Evolutionary conservation across 768 basidiomycete genomes (phyloP).

Genomic region (Tylopilus vinaceipallidus): DNA sequence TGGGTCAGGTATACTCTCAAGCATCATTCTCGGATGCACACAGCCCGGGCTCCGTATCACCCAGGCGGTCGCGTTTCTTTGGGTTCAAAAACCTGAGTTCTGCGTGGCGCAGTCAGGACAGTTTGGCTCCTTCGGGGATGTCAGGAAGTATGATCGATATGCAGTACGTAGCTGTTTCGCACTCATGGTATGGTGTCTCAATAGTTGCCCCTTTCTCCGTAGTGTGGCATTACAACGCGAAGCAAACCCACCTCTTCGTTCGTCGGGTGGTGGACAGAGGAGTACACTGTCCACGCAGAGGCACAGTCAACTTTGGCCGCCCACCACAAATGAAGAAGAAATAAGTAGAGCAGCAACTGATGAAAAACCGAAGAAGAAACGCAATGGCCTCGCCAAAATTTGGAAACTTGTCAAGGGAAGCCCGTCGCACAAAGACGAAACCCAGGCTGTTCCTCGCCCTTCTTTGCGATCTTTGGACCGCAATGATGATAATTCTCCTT

Average conservation of each 20-base stretch:
- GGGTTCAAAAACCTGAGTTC: conserved; percentile 68
- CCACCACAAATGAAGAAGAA: conserved; percentile 36
- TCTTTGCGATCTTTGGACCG: conserved; percentile 39
- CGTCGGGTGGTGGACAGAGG: conserved; percentile 34
- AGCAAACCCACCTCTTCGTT: conserved; percentile 33
- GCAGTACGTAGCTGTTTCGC: conserved; percentile 62
- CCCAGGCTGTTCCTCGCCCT: conserved; percentile 27
- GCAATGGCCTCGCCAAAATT: conserved; percentile 73
- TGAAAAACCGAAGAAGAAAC: conserved; percentile 71
- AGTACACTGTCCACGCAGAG: conserved; percentile 35
- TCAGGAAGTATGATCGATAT: conserved; percentile 91
- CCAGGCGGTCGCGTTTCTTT: conserved; percentile 74
- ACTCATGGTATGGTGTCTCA: conserved; percentile 8
- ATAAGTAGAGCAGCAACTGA: conserved; percentile 27
- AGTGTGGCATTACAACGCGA: conserved; percentile 82
- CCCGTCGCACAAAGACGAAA: conserved; percentile 41
- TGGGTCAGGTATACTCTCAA: conserved; percentile 71
- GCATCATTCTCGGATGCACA: conserved; percentile 80
- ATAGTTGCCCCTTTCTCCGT: conserved; percentile 1
- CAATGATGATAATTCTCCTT: conserved; percentile 67
- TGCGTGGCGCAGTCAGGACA: conserved; percentile 78
- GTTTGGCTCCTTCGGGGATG: conserved; percentile 75
- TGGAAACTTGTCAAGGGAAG: conserved; percentile 74
- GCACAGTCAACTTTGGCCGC: conserved; percentile 55
- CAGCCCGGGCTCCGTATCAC: conserved; percentile 65